Conservation (phyloP, 306 rosid genomes). For the Carpinus viminea region DNA sequence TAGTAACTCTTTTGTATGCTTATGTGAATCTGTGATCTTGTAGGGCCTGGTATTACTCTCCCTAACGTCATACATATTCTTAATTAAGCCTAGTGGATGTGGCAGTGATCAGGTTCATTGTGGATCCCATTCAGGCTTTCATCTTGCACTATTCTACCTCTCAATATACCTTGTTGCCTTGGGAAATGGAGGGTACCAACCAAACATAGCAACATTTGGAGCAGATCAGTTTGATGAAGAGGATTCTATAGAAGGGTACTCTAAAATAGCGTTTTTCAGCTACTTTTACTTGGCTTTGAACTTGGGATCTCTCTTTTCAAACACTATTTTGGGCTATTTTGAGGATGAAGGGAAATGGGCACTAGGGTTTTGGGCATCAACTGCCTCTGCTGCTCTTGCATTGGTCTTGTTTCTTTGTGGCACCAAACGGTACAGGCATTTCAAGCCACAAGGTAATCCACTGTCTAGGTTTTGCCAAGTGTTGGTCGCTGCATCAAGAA, state of each 20-base stretch:
- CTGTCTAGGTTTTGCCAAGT: conserved; percentile 68
- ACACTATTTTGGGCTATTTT: conserved; percentile 72
- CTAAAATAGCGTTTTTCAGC: conserved; percentile 74
- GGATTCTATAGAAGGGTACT: conserved; percentile 53
- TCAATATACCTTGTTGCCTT: conserved; percentile 67
- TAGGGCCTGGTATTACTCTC: conserved; percentile 72
- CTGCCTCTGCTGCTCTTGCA: conserved; percentile 64
- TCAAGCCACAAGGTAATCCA: conserved; percentile 69
- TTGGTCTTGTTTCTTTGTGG: conserved; percentile 73
- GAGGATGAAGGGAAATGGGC: conserved; percentile 78
- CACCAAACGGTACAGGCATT: conserved; percentile 62
- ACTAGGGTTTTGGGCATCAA: conserved; percentile 78
- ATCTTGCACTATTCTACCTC: conserved; percentile 46
- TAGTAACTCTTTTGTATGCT: background rate
- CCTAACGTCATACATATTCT: conserved; percentile 51
- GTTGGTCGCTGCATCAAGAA: conserved; percentile 53
- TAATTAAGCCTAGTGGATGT: conserved; percentile 66
- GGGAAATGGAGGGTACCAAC: conserved; percentile 88
- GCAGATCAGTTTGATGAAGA: conserved; percentile 86
- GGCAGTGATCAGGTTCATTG: conserved; percentile 56
- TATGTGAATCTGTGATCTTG: background rate
- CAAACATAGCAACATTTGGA: conserved; percentile 81
- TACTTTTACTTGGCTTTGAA: conserved; percentile 81
- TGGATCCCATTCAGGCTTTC: conserved; percentile 43
- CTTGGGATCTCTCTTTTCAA: conserved; percentile 79